Percentiles rank a stretch among this genome's conserved stretches.
Conservation (phyloP, 2,329 filamentous ascomycete genomes). For the Phialophora chinensis region DNA sequence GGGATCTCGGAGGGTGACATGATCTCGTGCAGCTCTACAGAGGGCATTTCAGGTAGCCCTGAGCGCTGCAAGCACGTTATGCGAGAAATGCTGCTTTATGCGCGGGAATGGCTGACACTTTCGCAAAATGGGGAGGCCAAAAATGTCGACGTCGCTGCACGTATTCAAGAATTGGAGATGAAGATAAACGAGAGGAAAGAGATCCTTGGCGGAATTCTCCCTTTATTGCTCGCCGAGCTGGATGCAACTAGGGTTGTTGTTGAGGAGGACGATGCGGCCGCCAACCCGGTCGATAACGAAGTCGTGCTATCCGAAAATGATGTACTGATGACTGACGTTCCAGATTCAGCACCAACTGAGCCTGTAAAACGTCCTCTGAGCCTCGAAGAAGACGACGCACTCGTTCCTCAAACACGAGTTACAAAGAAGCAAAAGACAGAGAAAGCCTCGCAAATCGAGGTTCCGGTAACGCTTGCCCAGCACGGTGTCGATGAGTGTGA, state of each 20-base stretch:
- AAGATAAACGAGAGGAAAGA: conserved; percentile 8
- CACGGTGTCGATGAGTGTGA: neutral
- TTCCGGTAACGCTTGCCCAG: neutral
- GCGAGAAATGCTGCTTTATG: neutral
- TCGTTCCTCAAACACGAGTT: neutral
- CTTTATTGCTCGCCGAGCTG: conserved; percentile 4
- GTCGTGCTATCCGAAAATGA: neutral
- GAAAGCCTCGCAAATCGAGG: neutral
- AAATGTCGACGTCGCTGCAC: neutral
- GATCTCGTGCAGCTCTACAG: neutral
- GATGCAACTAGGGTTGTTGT: neutral
- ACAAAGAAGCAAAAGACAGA: conserved; percentile 14
- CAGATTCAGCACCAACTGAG: neutral
- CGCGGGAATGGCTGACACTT: conserved; percentile 2
- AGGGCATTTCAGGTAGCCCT: neutral
- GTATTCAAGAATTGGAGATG: conserved; percentile 5
- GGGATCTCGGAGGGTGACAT: conserved; percentile 1
- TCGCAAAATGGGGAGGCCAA: neutral
- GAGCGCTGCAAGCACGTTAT: conserved; percentile 14
- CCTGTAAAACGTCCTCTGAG: conserved; percentile 4
- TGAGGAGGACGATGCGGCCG: neutral
- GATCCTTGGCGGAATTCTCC: neutral
- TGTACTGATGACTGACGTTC: neutral
- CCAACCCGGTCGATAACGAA: neutral
- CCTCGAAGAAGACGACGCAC: neutral